phyloP scores from a whole-genome alignment of 148 eudicot genomes.

The Rhododendron griersonianum region DNA sequence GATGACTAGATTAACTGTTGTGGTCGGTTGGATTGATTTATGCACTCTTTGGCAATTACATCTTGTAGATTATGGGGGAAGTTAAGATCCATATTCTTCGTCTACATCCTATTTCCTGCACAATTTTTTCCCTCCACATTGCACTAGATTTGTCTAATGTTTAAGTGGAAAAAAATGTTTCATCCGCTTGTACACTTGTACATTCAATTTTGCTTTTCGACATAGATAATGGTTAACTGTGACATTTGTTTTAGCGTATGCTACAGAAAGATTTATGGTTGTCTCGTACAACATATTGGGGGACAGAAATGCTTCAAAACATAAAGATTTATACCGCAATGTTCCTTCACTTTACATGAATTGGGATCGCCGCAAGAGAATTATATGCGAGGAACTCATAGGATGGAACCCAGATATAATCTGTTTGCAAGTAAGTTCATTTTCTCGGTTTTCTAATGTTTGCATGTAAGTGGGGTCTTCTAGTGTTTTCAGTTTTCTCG shows the following conservation, averaged over 20 bases:
- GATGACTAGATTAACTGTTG: neutral
- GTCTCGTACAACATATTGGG: slow-evolving; percentile 33
- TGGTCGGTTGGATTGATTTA: neutral
- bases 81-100: neutral
- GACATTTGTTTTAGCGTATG: neutral
- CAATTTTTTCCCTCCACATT: neutral
- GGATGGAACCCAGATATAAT: slow-evolving; percentile 29
- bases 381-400: slow-evolving; percentile 23
- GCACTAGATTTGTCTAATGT: neutral
- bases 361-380: slow-evolving; percentile 25
- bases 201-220: neutral
- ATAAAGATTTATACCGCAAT: slow-evolving; percentile 27
- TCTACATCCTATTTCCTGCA: neutral
- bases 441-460: neutral
- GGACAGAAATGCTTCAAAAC: slow-evolving; percentile 31
- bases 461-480: neutral
- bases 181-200: neutral
- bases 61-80: neutral
- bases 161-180: neutral
- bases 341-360: slow-evolving; percentile 26
- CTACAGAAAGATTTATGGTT: slow-evolving; percentile 22
- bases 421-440: slow-evolving; percentile 29
- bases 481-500: neutral
- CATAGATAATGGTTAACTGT: neutral
- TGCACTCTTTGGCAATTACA: neutral